Evolutionary conservation across 2,329 filamentous ascomycete genomes (phyloP), one percentile per base, ranked within the genome.

Genomic region (Diaporthe humulicola): DNA sequence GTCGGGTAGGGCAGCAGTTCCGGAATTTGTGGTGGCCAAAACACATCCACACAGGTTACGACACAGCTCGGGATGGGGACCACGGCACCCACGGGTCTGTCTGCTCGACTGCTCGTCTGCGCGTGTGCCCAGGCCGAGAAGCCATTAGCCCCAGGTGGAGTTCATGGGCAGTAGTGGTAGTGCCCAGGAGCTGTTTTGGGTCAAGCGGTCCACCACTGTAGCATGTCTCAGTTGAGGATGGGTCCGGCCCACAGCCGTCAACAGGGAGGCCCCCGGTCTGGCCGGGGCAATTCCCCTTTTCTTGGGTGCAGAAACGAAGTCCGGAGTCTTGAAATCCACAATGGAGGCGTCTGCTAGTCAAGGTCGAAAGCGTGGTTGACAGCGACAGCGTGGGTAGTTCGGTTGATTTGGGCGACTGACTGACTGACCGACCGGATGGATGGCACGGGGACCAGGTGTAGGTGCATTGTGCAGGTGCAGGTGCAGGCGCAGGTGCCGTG

Each of bases 181-280:
- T 67, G 60, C 60, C 28, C 60, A 50, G 60, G 61, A 67, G 42
- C 61, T 52, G 61, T 52, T 67, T 67, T 67, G 42, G 61, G 61
- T 52, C 61, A 67, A 67, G 61, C 61, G 61, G 45, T 52, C 45
- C 61, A 50, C 61, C 30, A 36, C 61, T 67, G 61, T 67, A 67
- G 64, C 64, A 67, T 67, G 64, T 67, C 64, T 67, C 64, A 52
- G 45, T 67, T 52, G 30, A 33, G 9, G 45, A 67, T 52, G 64
- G 64, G 64, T 67, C 64, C 64, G 64, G 45, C 45, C 64, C 64
- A 67, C 64, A 67, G 45, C 30, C 45, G 33, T 52, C 45, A 67
- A 67, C 64, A 67, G 45, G 64, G 64, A 67, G 64, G 33, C 45
- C 64, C 64, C 64, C 48, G 64, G 64, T 52, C 64, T 25, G 45